Base-by-base conservation (phyloP, 495 filamentous ascomycete genomes). In the Astrocystis sublimbata region DNA sequence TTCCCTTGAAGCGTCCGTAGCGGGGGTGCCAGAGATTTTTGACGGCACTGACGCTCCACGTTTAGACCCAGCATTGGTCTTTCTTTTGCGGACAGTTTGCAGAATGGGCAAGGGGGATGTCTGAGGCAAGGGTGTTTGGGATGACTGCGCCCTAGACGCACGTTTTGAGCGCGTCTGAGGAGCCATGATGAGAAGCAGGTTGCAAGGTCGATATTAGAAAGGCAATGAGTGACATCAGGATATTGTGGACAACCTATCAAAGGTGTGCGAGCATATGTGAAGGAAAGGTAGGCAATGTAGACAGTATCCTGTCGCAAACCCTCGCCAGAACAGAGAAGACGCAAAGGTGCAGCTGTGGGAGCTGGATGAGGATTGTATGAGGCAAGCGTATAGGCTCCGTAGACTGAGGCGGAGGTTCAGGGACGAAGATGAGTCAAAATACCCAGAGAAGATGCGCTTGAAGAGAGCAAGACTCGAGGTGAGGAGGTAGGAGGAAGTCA, bases 121-220 rank as follows among this genome's bases (percentile, higher is more conserved):
- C 13, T 6, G 38, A 2, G 13, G 13, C 38, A n/a, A 41, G 36
- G 2, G 1, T 40, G 5, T n/a, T 6, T n/a, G 26, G 13, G 47
- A 5, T 5, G 15, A 26, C 17, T 38, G 40, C 42, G 31, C 19
- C 17, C 15, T 19, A 13, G 58, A 28, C n/a, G n/a, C n/a, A n/a
- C n/a, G n/a, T n/a, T n/a, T n/a, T 9, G 47, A 21, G 6, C 36
- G 38, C 9, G 26, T 26, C 36, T 13, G 58, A 8, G 47, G 49
- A 6, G 47, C 36, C 58, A 61, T 61, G 58, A 50, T 53, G 38
- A 28, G 35, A 47, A 31, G 28, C 9, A 53, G 47, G 28, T 12
- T 28, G 17, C 28, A 35, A 52, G 6, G 8, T 28, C 56, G 38
- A 21, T 15, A 6, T 6, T 21, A 3, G 28, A 12, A 33, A 8